Base-by-base conservation (phyloP, 495 filamentous ascomycete genomes). In the Xylaria intraflava region DNA sequence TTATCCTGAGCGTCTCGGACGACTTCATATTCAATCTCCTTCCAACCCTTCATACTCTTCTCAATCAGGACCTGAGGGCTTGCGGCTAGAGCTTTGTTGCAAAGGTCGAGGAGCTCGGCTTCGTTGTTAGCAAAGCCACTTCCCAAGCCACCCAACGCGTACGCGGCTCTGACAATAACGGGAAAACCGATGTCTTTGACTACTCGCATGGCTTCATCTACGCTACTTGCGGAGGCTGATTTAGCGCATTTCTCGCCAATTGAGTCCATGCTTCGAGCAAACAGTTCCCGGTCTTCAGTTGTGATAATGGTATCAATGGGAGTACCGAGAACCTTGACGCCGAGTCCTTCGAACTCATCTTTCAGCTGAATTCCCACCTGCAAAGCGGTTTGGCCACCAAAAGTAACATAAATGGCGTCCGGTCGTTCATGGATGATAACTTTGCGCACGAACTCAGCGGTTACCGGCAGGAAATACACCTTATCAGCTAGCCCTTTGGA, bases 41-140 rank as follows among this genome's bases (percentile, higher is more conserved):
- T 98, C 93, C 93, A 98, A 42, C 93, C 93, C 71, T 98, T 98
- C 93, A 98, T 98, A 72, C 89, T 95, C 67, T 87, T 82, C 73
- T 98, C 93, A 56, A 98, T 91, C 29, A 98, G 76, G 5, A 98
- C 89, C 72, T 98, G 93, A 2, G 93, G 93, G 62, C 90, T 95
- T 49, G 87, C 93, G 11, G 93, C 90, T 59, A 98, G 86, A 19
- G 93, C 92, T 67, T 92, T 94, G 63, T 87, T 85, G 75, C 93
- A 98, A n/a, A 96, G 83, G 3, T 93, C 88, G 48, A 87, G 72
- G 41, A 98, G 74, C 67, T 97, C 81, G n/a, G 79, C 70, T 70
- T 94, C 86, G 69, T 96, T 83, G 43, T 96, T 84, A 14, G 93
- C 93, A 67, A 98, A 98, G 35, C 93, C 93, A 72, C 89, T 95